Conservation (phyloP, 345 rosid species). For the Arabis alpina region DNA sequence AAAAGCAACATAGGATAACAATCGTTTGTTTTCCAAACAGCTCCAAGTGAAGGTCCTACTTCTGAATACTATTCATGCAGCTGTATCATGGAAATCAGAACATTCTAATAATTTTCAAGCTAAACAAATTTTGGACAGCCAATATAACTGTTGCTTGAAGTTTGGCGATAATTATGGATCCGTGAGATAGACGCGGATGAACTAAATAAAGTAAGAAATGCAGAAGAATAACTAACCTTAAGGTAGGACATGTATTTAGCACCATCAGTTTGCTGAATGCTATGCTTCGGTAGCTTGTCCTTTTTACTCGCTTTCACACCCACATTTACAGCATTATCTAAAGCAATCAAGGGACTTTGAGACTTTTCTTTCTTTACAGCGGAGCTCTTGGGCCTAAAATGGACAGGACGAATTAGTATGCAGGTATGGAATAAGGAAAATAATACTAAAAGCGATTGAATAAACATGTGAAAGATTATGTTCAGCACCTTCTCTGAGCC, state of each 20-base stretch:
- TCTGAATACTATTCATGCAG: constrained; percentile 16
- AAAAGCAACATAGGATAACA: neutral
- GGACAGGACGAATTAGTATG: constrained; percentile 31
- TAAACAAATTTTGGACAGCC: constrained; percentile 12
- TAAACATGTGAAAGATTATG: constrained; percentile 18
- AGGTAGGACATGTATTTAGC: constrained; percentile 88
- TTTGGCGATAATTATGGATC: neutral
- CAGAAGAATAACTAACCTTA: constrained; percentile 61
- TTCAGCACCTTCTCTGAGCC: constrained; percentile 59
- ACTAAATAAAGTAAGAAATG: constrained; percentile 19
- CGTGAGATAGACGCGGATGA: constrained; percentile 1
- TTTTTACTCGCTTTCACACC: constrained; percentile 50
- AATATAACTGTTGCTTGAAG: constrained; percentile 23
- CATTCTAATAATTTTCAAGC: constrained; percentile 21
- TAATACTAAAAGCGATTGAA: constrained; percentile 19
- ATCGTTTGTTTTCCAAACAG: constrained; percentile 11
- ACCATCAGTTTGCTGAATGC: constrained; percentile 67
- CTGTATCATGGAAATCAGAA: constrained; percentile 1
- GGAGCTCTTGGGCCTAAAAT: constrained; percentile 51
- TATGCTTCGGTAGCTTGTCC: constrained; percentile 55
- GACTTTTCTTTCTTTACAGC: constrained; percentile 48
- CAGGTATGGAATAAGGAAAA: constrained; percentile 22
- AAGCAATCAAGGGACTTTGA: constrained; percentile 44
- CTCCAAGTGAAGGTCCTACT: constrained; percentile 20
- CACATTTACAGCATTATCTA: constrained; percentile 45